These are phyloP conservation scores for Tetrapisispora phaffii DNA, from an alignment of 805 yeast species.

Conservation along the genomic window DNA sequence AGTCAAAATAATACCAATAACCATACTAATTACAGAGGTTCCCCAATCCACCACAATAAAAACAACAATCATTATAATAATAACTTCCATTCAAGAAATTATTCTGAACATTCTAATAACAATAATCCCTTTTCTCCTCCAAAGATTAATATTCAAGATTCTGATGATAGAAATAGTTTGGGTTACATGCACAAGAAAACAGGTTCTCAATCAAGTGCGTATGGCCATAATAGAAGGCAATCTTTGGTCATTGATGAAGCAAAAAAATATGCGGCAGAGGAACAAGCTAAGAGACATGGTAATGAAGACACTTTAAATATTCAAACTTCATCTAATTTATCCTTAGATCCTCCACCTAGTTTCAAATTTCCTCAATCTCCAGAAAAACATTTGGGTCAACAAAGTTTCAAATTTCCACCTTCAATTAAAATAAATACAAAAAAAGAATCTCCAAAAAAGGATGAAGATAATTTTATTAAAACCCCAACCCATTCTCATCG, in stretches of 20 bases:
- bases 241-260: slow-evolving; percentile 89
- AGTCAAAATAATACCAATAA: slow-evolving; percentile 29
- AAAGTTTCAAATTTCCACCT: slow-evolving; percentile 27
- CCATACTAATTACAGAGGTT: slow-evolving; percentile 17
- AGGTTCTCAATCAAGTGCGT: slow-evolving; percentile 37
- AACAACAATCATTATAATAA: slow-evolving; percentile 17
- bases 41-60: slow-evolving; percentile 9
- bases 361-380: slow-evolving; percentile 3
- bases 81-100: slow-evolving; percentile 30
- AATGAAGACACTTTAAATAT: slow-evolving; percentile 5
- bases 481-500: slow-evolving; percentile 25
- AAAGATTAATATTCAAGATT: slow-evolving; percentile 8
- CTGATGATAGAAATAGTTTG: slow-evolving; percentile 5
- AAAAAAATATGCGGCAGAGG: slow-evolving; percentile 87
- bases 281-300: slow-evolving; percentile 55
- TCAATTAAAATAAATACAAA: background rate
- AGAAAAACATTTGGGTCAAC: background rate
- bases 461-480: slow-evolving; percentile 24
- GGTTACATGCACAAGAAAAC: slow-evolving; percentile 37
- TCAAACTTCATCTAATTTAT: background rate
- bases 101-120: slow-evolving; percentile 22
- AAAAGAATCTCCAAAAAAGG: slow-evolving; percentile 1
- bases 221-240: slow-evolving; percentile 86
- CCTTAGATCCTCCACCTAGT: background rate
- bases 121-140: slow-evolving; percentile 12